Evolutionary conservation across 1,139 yeast genomes (phyloP).

Genomic region (Kodamaea plutei): DNA sequence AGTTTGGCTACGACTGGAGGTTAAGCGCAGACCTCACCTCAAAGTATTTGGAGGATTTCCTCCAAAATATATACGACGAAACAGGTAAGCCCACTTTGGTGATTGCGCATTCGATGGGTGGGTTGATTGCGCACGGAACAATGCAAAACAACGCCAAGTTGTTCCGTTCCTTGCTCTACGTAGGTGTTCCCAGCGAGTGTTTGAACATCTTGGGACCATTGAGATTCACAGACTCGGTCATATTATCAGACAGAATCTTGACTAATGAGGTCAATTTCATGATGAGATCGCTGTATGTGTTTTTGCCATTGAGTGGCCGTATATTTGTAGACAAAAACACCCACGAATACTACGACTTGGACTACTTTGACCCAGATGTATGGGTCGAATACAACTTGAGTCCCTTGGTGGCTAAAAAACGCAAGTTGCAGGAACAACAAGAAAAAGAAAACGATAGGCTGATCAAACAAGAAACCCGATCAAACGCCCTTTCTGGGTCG

Average conservation of each 20-base stretch:
- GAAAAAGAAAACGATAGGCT: background rate
- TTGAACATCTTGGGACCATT: constrained; percentile 84
- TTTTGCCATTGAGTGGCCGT: constrained; percentile 70
- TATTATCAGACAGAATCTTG: constrained; percentile 67
- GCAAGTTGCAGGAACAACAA: constrained; percentile 17
- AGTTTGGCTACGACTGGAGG: constrained; percentile 92
- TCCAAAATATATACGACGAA: constrained; percentile 36
- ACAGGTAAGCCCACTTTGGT: constrained; percentile 58
- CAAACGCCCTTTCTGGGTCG: background rate
- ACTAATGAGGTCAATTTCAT: constrained; percentile 81
- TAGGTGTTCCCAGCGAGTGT: constrained; percentile 82
- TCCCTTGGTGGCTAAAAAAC: constrained; percentile 59
- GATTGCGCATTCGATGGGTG: constrained; percentile 94
- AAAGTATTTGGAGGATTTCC: constrained; percentile 43
- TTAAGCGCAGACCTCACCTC: constrained; percentile 57
- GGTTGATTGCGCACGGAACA: constrained; percentile 75
- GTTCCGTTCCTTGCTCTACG: constrained; percentile 71
- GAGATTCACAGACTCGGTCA: constrained; percentile 74
- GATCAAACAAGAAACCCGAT: background rate
- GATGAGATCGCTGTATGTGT: constrained; percentile 80
- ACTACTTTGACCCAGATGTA: constrained; percentile 72
- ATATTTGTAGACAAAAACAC: constrained; percentile 64
- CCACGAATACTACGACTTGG: constrained; percentile 57
- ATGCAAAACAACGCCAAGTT: constrained; percentile 64
- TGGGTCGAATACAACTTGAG: constrained; percentile 77